phyloP scores from a whole-genome alignment of 2,329 filamentous ascomycete species.

The Periconia sp. region DNA sequence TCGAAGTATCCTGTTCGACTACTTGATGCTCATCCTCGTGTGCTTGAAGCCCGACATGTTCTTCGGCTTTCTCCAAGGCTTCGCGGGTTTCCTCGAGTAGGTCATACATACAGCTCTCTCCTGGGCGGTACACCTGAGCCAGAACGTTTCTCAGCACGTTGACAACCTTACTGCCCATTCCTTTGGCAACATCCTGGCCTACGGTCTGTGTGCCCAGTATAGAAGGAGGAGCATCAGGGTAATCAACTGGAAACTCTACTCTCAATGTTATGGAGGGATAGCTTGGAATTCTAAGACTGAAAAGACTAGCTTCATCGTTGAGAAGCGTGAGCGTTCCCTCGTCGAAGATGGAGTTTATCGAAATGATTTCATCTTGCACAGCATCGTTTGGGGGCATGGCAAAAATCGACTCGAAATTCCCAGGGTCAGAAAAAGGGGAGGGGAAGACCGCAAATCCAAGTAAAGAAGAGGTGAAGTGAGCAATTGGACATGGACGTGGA shows the following conservation, averaged over 20 bases:
- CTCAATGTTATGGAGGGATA: slow-evolving; percentile 57
- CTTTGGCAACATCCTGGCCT: slow-evolving; percentile 66
- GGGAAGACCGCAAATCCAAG: too few relatives aligned
- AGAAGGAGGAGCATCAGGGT: slow-evolving; percentile 72
- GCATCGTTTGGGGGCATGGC: slow-evolving; percentile 37
- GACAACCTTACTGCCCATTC: slow-evolving; percentile 72
- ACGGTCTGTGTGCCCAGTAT: slow-evolving; percentile 80
- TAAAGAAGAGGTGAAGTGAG: too few relatives aligned
- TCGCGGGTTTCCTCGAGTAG: slow-evolving; percentile 69
- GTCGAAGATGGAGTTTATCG: slow-evolving; percentile 83
- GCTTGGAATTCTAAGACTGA: slow-evolving; percentile 65
- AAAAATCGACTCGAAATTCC: background rate
- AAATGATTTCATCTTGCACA: slow-evolving; percentile 73
- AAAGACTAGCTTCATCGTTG: slow-evolving; percentile 24
- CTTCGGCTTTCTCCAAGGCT: slow-evolving; percentile 52
- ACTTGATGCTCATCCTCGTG: slow-evolving; percentile 10
- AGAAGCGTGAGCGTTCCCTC: slow-evolving; percentile 58
- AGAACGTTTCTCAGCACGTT: slow-evolving; percentile 69
- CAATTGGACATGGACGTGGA: too few relatives aligned
- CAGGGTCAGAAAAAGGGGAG: too few relatives aligned
- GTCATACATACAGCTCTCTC: slow-evolving; percentile 85
- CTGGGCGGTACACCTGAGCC: slow-evolving; percentile 67
- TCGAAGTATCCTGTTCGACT: slow-evolving; percentile 1
- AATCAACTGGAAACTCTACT: slow-evolving; percentile 70
- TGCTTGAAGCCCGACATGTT: slow-evolving; percentile 29